Conservation (phyloP, 2,329 filamentous ascomycete species). For the Epichloe gansuensis region DNA sequence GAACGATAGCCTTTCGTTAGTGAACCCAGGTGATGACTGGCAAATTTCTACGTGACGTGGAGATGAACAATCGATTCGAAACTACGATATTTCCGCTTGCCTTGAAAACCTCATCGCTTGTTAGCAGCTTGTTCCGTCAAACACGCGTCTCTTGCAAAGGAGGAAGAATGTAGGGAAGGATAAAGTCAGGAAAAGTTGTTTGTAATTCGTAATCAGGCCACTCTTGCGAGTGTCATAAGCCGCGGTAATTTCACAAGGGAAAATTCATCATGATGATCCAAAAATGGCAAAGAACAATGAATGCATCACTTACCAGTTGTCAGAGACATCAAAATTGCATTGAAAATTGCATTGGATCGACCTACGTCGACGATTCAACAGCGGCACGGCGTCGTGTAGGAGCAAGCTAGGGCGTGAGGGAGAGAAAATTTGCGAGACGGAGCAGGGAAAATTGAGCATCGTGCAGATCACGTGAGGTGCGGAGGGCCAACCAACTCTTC, state of each 20-base stretch:
- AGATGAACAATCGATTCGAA: too few relatives aligned
- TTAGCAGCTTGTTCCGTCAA: too few relatives aligned
- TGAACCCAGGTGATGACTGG: too few relatives aligned
- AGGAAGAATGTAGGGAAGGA: not conserved
- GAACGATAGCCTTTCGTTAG: too few relatives aligned
- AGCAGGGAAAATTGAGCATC: accelerated
- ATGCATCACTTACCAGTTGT: not conserved
- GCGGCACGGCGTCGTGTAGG: too few relatives aligned
- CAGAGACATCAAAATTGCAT: not conserved
- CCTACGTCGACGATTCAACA: not conserved
- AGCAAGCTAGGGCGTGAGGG: too few relatives aligned
- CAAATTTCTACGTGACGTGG: too few relatives aligned
- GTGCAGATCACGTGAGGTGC: not conserved
- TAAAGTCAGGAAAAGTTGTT: constrained; percentile 2
- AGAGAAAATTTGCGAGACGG: too few relatives aligned
- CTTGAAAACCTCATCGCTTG: too few relatives aligned
- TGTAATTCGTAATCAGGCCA: constrained; percentile 4
- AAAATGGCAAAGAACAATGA: not conserved
- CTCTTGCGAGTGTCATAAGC: constrained; percentile 4
- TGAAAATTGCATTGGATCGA: not conserved
- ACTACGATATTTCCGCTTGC: too few relatives aligned
- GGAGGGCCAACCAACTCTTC: not conserved
- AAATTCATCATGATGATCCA: constrained; percentile 4
- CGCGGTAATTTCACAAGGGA: constrained; percentile 6
- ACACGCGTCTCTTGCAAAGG: too few relatives aligned